Conservation (phyloP, 495 filamentous ascomycete genomes). For the Aspergillus bridgeri region DNA sequence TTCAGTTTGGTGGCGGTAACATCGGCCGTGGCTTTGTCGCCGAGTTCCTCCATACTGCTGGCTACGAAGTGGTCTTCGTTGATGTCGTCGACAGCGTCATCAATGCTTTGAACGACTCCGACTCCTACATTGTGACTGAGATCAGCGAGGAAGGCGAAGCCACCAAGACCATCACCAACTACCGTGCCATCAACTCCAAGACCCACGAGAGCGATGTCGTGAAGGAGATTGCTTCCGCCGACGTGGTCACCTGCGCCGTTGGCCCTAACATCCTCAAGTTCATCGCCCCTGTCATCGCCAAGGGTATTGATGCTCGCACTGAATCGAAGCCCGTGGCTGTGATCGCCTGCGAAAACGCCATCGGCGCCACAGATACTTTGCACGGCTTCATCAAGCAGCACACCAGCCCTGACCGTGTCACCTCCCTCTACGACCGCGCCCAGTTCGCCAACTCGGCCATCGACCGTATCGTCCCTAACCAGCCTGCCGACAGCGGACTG, state of each 20-base stretch:
- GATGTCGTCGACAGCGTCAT: slow-evolving; percentile 86
- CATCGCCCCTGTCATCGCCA: slow-evolving; percentile 89
- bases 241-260: slow-evolving; percentile 92
- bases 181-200: slow-evolving; percentile 93
- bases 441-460: slow-evolving; percentile 95
- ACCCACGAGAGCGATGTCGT: slow-evolving; percentile 74
- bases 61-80: slow-evolving; percentile 91
- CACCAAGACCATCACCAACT: slow-evolving; percentile 82
- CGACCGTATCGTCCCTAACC: slow-evolving; percentile 92
- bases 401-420: slow-evolving; percentile 56
- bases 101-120: slow-evolving; percentile 64
- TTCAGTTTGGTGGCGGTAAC: slow-evolving; percentile 94
- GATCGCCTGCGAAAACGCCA: slow-evolving; percentile 97
- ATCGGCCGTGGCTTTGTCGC: slow-evolving; percentile 71
- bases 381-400: slow-evolving; percentile 76
- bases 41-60: slow-evolving; percentile 68
- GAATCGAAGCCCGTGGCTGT: slow-evolving; percentile 74
- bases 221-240: slow-evolving; percentile 79
- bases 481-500: slow-evolving; percentile 71
- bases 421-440: slow-evolving; percentile 60
- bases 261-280: slow-evolving; percentile 95
- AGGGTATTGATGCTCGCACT: slow-evolving; percentile 76
- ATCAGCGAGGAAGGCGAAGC: slow-evolving; percentile 81
- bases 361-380: slow-evolving; percentile 83
- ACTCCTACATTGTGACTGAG: slow-evolving; percentile 86